Percentiles rank a stretch among this genome's conserved stretches.
Evolutionary conservation across 192 early-diverging fungal genomes (phyloP).

Genomic region (Rhizophagus sp.): DNA sequence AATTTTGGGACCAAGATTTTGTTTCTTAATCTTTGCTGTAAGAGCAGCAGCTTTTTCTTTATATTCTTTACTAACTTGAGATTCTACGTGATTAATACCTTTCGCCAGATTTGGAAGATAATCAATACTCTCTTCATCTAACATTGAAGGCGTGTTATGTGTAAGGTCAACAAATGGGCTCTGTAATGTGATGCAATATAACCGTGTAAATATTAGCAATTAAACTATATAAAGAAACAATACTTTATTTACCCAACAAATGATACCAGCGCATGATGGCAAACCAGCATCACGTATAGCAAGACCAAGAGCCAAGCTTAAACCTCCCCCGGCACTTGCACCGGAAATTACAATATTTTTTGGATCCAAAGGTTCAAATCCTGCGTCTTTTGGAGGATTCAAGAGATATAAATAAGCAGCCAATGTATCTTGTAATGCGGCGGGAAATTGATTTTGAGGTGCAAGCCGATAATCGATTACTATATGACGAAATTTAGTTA

Average conservation of each 20-base stretch:
- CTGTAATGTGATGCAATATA: too few species aligned
- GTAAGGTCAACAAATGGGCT: constrained; percentile 45
- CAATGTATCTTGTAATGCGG: too few species aligned
- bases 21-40: constrained; percentile 15
- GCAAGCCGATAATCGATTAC: constrained; percentile 46
- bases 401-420: too few species aligned
- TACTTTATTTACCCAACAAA: constrained; percentile 34
- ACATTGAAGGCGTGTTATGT: constrained; percentile 49
- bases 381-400: too few species aligned
- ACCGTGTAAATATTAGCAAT: background rate
- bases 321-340: constrained; percentile 64
- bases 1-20: background rate
- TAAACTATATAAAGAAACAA: too few species aligned
- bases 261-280: background rate
- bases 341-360: constrained; percentile 63
- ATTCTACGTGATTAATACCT: constrained; percentile 32
- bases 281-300: too few species aligned
- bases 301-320: too few species aligned
- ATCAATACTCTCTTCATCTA: constrained; percentile 33
- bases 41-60: constrained; percentile 19
- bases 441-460: too few species aligned
- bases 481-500: background rate
- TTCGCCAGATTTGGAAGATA: constrained; percentile 36
- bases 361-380: too few species aligned
- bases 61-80: constrained; percentile 19